phyloP scores from a whole-genome alignment of 805 yeast species.

The Kuraishia hungarica region DNA sequence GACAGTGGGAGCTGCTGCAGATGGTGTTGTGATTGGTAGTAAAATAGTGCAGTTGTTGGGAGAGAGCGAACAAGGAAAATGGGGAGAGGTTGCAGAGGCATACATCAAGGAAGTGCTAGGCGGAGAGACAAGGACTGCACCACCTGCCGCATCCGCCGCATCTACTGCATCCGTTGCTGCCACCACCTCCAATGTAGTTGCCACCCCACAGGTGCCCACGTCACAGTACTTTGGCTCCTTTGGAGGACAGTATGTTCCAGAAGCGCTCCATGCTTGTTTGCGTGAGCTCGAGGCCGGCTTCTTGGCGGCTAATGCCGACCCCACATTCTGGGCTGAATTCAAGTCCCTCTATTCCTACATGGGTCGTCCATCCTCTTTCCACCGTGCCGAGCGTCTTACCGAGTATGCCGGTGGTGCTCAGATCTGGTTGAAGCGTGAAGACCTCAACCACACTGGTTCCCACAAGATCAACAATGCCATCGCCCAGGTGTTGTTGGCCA shows the following conservation, averaged over 20 bases:
- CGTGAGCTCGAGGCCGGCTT: conserved; percentile 84
- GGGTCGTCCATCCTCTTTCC: conserved; percentile 93
- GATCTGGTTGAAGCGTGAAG: conserved; percentile 98
- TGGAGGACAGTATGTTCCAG: conserved; percentile 99
- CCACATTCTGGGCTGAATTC: conserved; percentile 90
- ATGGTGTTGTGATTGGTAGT: conserved; percentile 95
- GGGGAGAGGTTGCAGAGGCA: conserved; percentile 54
- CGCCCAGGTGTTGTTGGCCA: conserved; percentile 75
- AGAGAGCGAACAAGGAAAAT: conserved; percentile 50
- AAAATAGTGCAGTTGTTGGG: conserved; percentile 66
- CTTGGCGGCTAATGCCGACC: conserved; percentile 83
- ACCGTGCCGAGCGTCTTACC: conserved; percentile 82
- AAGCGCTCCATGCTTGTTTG: conserved; percentile 85
- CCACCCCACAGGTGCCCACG: conserved; percentile 30
- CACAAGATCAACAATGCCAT: conserved; percentile 82
- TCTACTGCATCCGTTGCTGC: not conserved
- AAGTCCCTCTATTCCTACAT: conserved; percentile 78
- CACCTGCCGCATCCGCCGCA: conserved; percentile 11
- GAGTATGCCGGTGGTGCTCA: conserved; percentile 91
- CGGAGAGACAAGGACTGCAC: conserved; percentile 32
- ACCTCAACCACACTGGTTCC: conserved; percentile 82
- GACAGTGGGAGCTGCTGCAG: conserved; percentile 72
- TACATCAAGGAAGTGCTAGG: conserved; percentile 67
- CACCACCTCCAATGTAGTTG: conserved; percentile 5
- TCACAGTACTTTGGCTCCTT: conserved; percentile 85